Conservation (phyloP, 2,329 filamentous ascomycete species). For the Sporothrix brasiliensis region DNA sequence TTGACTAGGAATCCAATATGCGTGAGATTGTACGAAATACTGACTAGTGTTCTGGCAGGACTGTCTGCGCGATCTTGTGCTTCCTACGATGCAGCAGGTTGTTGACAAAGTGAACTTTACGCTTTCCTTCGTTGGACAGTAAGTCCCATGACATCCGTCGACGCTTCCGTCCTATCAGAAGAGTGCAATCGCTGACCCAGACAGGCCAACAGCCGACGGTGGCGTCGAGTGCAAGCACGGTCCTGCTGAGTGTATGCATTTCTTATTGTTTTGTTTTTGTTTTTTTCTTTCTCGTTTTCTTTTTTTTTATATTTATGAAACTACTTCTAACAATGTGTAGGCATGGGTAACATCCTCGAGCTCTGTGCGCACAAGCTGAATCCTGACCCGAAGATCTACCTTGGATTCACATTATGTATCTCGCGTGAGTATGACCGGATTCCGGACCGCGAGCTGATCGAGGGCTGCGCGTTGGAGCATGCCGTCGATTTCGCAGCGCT, state of each 20-base stretch:
- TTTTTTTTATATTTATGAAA: background rate
- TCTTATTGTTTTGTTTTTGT: background rate
- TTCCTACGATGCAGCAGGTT: conserved; percentile 83
- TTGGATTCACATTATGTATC: conserved; percentile 93
- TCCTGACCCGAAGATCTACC: conserved; percentile 80
- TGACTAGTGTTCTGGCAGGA: conserved; percentile 49
- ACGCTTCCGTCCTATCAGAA: background rate
- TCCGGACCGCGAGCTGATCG: conserved; percentile 73
- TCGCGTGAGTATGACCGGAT: conserved; percentile 75
- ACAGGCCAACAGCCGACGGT: conserved; percentile 71
- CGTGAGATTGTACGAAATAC: background rate
- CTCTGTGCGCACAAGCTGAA: conserved; percentile 85
- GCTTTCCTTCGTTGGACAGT: conserved; percentile 83
- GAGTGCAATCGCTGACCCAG: background rate
- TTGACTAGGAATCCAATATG: background rate
- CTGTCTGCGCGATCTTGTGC: conserved; percentile 76
- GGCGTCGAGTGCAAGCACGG: conserved; percentile 89
- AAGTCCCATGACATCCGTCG: background rate
- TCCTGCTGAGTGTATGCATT: conserved; percentile 67
- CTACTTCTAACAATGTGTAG: background rate
- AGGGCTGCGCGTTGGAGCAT: conserved; percentile 88
- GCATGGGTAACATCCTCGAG: conserved; percentile 87
- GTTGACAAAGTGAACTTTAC: conserved; percentile 86
- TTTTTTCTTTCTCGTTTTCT: background rate
- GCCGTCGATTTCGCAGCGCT: conserved; percentile 80